Evolutionary conservation across 2,329 filamentous ascomycete genomes (phyloP), one percentile per base, ranked within the genome.

Genomic region (Epichloe typhina): DNA sequence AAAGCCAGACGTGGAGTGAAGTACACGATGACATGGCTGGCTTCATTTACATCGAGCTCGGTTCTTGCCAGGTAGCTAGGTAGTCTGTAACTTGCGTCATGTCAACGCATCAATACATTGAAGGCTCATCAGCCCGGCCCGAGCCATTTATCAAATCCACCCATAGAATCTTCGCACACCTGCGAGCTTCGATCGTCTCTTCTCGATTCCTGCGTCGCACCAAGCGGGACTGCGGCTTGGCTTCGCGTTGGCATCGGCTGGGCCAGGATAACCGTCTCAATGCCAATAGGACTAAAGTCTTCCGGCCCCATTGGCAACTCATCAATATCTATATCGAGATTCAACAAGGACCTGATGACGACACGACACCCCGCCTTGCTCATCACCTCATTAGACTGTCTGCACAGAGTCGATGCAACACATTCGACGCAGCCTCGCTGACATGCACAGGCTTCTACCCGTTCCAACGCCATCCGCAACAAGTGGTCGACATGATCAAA

Each of bases 401-500:
- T 88, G 65, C 93, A 97, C 50, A 80, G 69, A 65, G 94, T 87
- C 54, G 83, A 86, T 55, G 85, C 88, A 42, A 94, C 89, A 66
- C 93, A 98, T 66, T 95, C 91, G 21, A 91, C 69, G 66, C 93
- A 97, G 0, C 93, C 93, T 52, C 84, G 79, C 11, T 80, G 67
- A 61, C 90, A 97, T 39, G 74, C 70, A 60, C 93, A 98, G 1
- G 72, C 74, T 61, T 86, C 82, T 5, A 97, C 82, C 7, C 93
- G 75, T 51, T 80, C 74, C 38, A 93, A 76, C 0, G 90, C 91
- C 61, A 90, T 84, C 19, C 71, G 71, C 1, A 97, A 74, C 36
- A 97, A 70, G 36, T 84, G 64, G 60, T 95, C 88, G 19, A 95
- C 75, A 61, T 95, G 94, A 60, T 97, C 91, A 61, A 97, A 97